These are phyloP conservation scores for Drosera capensis DNA, from an alignment of 148 eudicot species.

Conservation along the genomic window DNA sequence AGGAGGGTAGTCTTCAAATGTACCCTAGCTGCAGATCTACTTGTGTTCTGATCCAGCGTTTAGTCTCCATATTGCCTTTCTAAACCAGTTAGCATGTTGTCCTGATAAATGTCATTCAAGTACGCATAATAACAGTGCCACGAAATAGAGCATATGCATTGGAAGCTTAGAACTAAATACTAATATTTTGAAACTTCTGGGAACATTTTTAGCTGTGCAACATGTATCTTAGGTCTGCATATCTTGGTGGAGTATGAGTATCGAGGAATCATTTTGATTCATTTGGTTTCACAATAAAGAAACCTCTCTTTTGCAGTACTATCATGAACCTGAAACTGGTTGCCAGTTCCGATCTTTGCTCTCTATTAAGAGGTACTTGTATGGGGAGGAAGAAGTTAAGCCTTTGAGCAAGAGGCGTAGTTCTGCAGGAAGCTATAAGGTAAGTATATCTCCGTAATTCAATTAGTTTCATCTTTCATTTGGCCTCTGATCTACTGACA, in stretches of 20 bases:
- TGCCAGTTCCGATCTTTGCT: slow-evolving; percentile 48
- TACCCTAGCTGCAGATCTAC: too few species aligned
- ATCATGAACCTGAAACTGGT: slow-evolving; percentile 79
- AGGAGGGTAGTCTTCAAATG: too few species aligned
- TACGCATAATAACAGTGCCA: too few species aligned
- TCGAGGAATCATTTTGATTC: background rate
- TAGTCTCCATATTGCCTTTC: too few species aligned
- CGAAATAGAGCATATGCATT: too few species aligned
- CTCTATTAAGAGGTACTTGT: slow-evolving; percentile 40
- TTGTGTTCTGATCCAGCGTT: too few species aligned
- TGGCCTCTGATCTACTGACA: background rate
- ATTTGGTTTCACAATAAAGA: background rate
- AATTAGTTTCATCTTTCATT: background rate
- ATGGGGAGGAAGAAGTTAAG: slow-evolving; percentile 25
- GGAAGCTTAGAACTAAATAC: too few species aligned
- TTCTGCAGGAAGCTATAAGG: slow-evolving; percentile 12
- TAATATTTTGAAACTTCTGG: too few species aligned
- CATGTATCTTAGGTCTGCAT: background rate
- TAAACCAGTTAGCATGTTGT: too few species aligned
- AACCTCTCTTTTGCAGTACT: slow-evolving; percentile 34
- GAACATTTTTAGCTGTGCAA: too few species aligned
- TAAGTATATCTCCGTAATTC: background rate
- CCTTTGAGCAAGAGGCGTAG: slow-evolving; percentile 14
- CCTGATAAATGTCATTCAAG: too few species aligned
- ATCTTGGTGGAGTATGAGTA: background rate